These are phyloP conservation scores for Davidsoniella virescens DNA, from an alignment of 2,329 filamentous ascomycete genomes.

Conservation along the genomic window DNA sequence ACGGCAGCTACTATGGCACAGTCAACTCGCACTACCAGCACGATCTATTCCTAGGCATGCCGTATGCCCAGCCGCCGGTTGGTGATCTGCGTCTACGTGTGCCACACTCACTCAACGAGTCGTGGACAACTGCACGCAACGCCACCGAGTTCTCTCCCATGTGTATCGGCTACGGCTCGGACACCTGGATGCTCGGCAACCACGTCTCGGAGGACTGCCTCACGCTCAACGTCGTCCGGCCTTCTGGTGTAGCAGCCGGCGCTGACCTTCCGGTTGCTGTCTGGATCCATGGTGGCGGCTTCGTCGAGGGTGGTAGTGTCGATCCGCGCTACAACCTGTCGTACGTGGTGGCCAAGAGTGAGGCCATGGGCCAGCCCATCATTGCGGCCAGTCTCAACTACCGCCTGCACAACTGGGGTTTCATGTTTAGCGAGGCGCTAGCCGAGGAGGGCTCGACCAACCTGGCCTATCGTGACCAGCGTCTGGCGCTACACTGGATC, in stretches of 20 bases:
- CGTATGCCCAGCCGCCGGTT: conserved; percentile 36
- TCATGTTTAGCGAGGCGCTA: conserved; percentile 30
- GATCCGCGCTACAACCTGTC: conserved; percentile 42
- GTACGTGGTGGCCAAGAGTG: conserved; percentile 32
- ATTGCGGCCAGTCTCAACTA: conserved; percentile 33
- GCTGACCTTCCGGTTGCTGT: conserved; percentile 16
- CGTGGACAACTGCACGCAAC: conserved; percentile 24
- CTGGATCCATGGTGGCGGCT: conserved; percentile 25
- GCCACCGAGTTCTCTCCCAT: conserved; percentile 31
- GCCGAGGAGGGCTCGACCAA: conserved; percentile 29
- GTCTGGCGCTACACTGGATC: conserved; percentile 32
- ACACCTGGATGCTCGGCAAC: conserved; percentile 14
- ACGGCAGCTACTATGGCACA: conserved; percentile 32
- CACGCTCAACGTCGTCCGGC: conserved; percentile 19
- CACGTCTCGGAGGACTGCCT: conserved; percentile 18
- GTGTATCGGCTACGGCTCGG: conserved; percentile 34
- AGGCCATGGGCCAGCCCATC: conserved; percentile 28
- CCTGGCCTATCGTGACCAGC: conserved; percentile 33
- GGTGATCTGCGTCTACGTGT: conserved; percentile 36
- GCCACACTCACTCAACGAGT: conserved; percentile 31
- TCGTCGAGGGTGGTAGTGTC: conserved; percentile 22
- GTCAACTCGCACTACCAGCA: conserved; percentile 22
- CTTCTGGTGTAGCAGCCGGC: conserved; percentile 14
- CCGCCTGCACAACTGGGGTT: conserved; percentile 34
- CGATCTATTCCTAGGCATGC: conserved; percentile 38